Conservation (phyloP, 2,329 filamentous ascomycete genomes). For the Pseudogymnoascus sp. region DNA sequence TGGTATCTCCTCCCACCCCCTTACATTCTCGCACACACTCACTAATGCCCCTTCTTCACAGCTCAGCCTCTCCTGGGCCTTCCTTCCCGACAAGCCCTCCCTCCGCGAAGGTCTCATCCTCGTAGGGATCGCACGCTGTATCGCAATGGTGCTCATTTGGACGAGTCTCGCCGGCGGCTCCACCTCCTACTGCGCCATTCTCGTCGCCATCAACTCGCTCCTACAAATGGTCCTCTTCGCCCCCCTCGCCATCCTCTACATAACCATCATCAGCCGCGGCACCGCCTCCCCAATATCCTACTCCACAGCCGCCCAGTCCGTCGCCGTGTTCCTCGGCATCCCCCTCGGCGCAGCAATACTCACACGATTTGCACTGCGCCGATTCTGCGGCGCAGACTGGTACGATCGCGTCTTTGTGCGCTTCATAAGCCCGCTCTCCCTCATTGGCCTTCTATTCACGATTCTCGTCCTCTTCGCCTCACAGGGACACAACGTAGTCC, state of each 20-base stretch:
- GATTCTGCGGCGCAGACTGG: conserved; percentile 45
- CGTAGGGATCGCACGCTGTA: conserved; percentile 77
- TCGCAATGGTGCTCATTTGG: conserved; percentile 84
- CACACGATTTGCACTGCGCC: conserved; percentile 58
- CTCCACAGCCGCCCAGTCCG: conserved; percentile 64
- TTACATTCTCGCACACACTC: neutral
- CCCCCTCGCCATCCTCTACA: conserved; percentile 57
- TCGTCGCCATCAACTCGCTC: conserved; percentile 68
- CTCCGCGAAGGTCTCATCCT: conserved; percentile 65
- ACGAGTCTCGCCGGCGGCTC: conserved; percentile 70
- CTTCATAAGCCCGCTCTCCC: conserved; percentile 62
- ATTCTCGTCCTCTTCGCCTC: conserved; percentile 80
- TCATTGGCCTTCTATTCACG: conserved; percentile 79
- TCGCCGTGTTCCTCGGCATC: conserved; percentile 79
- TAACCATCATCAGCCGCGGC: conserved; percentile 55
- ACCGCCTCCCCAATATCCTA: conserved; percentile 44
- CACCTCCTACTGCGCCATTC: conserved; percentile 72
- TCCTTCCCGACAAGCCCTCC: conserved; percentile 50
- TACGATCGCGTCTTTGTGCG: conserved; percentile 66
- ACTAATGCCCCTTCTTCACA: conserved; percentile 10
- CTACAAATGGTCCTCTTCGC: conserved; percentile 69
- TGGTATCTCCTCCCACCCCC: conserved; percentile 37
- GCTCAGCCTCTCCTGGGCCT: conserved; percentile 60
- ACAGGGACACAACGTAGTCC: conserved; percentile 67
- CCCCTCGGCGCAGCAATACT: conserved; percentile 73